Conservation (phyloP, 176 grass and related monocot species). For the Hsuehochloa calcarea region DNA sequence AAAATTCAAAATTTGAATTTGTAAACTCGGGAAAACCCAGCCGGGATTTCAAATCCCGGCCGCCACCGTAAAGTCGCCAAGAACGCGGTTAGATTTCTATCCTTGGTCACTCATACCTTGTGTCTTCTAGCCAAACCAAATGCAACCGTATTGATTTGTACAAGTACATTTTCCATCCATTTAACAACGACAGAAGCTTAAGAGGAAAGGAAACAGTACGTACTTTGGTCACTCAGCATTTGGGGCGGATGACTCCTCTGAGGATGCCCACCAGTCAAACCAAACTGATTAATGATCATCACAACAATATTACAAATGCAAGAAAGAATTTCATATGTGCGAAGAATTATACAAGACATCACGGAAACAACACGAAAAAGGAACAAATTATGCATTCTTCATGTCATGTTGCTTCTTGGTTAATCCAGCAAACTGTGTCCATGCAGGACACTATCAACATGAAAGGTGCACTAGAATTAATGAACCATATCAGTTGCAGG, state of each 20-base stretch:
- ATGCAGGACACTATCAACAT: neutral
- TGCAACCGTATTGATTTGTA: neutral
- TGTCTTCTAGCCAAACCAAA: too few relatives aligned
- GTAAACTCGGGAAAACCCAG: too few relatives aligned
- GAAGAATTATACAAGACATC: neutral
- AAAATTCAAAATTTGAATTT: too few relatives aligned
- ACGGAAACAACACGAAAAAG: neutral
- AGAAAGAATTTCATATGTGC: conserved; percentile 22
- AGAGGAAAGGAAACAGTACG: conserved; percentile 16
- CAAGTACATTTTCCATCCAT: neutral
- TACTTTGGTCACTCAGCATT: conserved; percentile 90
- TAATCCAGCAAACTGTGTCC: neutral
- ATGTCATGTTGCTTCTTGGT: neutral
- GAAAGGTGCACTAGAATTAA: neutral
- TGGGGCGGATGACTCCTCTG: conserved; percentile 90
- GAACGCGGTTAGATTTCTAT: too few relatives aligned
- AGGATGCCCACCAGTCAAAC: conserved; percentile 58
- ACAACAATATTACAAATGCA: conserved; percentile 13
- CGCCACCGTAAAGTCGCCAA: too few relatives aligned
- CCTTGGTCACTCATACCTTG: too few relatives aligned
- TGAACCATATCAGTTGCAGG: neutral
- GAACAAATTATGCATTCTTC: neutral
- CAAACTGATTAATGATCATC: conserved; percentile 60
- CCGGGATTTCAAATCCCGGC: too few relatives aligned
- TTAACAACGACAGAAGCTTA: conserved; percentile 4